Base-by-base conservation (phyloP, 768 basidiomycete species). In the Cyclocybe cylindracea region DNA sequence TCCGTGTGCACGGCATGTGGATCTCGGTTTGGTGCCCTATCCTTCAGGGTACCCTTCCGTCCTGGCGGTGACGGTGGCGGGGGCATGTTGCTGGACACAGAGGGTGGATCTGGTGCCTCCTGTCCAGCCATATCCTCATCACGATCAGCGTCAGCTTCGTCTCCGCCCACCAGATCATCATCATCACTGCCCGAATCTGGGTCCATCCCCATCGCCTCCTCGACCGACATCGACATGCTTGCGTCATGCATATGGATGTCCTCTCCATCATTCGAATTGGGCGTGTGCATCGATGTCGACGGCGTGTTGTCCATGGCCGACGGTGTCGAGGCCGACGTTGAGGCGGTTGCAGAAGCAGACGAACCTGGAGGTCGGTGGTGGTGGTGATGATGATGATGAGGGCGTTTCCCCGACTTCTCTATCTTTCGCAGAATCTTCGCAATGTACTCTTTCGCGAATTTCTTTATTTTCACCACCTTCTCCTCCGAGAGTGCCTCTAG, bases 381-480 rank as follows among this genome's bases (percentile, higher is more conserved):
- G 24, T 13, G 56, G 53, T 14, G 59, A 57, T 3, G 53, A 40
- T 35, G 51, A 50, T n/a, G 48, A 46, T 7, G 66, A 54, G 56
- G 55, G 24, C 62, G 61, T 43, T 73, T 71, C 10, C 69, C 62
- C 10, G 75, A 70, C 65, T 85, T 87, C 33, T 86, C 84, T 42
- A 86, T 68, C 60, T 83, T 88, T 35, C 81, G 81, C 13, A 91
- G 68, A 8, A 95, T 72, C 70, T 96, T 97, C 50, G 79, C 72
- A 50, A 94, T 85, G 66, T 91, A 98, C 39, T 97, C 93, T 68
- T 96, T 94, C 33, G 88, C 77, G 64, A 94, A 98, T 63, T 90
- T 87, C 70, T 93, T 96, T 68, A 98, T 94, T 72, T 98, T 98
- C 40, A 66, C 62, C 16, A 80, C 73, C 66, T 98, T 98, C 57